A percentile compares a stretch with the other conserved stretches of the same genome.
Conservation (phyloP, 2,329 filamentous ascomycete species). For the Cryphonectria parasitica region DNA sequence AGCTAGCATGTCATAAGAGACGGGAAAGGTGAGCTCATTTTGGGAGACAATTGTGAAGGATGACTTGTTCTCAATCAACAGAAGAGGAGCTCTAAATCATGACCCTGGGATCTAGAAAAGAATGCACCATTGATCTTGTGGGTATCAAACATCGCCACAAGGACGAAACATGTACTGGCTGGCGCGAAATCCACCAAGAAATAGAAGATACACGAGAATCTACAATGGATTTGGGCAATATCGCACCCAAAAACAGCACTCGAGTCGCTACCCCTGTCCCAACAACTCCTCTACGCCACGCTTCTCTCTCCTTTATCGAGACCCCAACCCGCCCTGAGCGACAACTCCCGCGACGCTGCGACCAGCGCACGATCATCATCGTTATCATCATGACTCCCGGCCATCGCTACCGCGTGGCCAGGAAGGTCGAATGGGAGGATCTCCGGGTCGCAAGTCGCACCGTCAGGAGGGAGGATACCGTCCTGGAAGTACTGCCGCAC, state of each 20-base stretch:
- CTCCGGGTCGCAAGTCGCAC: slow-evolving; percentile 52
- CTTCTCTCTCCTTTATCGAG: neutral
- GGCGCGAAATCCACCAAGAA: neutral
- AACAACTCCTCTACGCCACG: neutral
- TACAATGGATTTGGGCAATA: neutral
- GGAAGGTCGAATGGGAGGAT: slow-evolving; percentile 45
- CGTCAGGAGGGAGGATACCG: slow-evolving; percentile 48
- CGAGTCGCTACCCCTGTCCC: too few species aligned
- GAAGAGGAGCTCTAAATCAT: neutral
- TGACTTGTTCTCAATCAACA: neutral
- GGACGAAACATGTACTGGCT: neutral
- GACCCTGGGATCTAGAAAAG: neutral
- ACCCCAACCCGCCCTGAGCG: slow-evolving; percentile 21
- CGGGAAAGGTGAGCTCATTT: neutral
- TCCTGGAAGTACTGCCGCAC: slow-evolving; percentile 51
- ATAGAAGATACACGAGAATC: neutral
- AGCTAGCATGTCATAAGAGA: neutral
- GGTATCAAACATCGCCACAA: neutral
- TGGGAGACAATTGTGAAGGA: neutral
- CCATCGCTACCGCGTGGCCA: neutral
- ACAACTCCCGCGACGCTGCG: slow-evolving; percentile 25
- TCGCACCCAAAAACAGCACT: neutral
- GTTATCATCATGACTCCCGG: neutral
- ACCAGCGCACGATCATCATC: slow-evolving; percentile 21
- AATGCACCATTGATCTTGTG: neutral